phyloP scores from a whole-genome alignment of 2,329 filamentous ascomycete species.

The Fusarium liriodendri region DNA sequence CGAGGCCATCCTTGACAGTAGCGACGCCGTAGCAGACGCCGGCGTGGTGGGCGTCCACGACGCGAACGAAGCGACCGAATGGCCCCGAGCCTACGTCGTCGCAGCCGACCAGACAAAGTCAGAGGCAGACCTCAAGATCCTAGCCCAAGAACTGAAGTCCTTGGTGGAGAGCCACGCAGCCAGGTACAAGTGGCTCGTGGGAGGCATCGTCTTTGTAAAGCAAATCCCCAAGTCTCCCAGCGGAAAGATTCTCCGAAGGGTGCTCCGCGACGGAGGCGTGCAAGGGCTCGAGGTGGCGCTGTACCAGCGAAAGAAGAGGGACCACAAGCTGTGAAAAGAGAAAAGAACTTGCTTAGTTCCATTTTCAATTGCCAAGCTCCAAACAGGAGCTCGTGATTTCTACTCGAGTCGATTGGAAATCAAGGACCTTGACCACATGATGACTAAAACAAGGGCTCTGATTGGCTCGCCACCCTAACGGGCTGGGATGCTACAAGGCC shows the following conservation, averaged over 20 bases:
- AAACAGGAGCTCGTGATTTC: slow-evolving; percentile 15
- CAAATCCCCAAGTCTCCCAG: slow-evolving; percentile 77
- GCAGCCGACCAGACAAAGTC: slow-evolving; percentile 38
- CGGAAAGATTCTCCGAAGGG: slow-evolving; percentile 59
- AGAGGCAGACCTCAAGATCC: slow-evolving; percentile 54
- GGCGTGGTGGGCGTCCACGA: slow-evolving; percentile 71
- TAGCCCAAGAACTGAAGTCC: slow-evolving; percentile 64
- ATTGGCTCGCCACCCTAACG: slow-evolving; percentile 40
- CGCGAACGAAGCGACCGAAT: slow-evolving; percentile 69
- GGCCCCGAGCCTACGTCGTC: slow-evolving; percentile 73
- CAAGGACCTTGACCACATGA: slow-evolving; percentile 36
- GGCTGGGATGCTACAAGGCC: neutral
- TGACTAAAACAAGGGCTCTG: slow-evolving; percentile 48
- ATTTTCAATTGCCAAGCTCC: neutral
- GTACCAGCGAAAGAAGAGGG: slow-evolving; percentile 41
- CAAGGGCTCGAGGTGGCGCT: slow-evolving; percentile 45
- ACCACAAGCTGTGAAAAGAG: slow-evolving; percentile 31
- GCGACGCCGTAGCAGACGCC: slow-evolving; percentile 66
- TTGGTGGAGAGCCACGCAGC: slow-evolving; percentile 71
- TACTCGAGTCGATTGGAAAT: neutral
- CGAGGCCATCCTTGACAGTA: slow-evolving; percentile 51
- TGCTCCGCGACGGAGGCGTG: slow-evolving; percentile 56
- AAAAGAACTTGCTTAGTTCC: neutral
- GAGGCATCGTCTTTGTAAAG: slow-evolving; percentile 76
- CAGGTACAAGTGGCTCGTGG: slow-evolving; percentile 74